Conservation (phyloP, 2,329 filamentous ascomycete genomes). For the Trichoderma sp. region DNA sequence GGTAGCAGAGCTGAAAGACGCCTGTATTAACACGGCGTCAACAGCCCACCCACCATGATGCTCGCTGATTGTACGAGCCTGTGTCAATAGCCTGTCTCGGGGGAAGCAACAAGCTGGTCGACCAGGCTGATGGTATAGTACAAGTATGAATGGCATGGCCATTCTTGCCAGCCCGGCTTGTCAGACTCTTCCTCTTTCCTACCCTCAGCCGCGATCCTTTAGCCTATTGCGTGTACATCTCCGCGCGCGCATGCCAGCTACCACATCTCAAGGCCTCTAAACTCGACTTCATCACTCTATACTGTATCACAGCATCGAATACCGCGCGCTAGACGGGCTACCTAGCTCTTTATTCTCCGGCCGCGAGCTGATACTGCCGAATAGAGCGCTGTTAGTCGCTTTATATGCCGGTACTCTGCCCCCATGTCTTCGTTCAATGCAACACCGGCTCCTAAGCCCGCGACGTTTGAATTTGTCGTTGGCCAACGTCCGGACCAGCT, state of each 20-base stretch:
- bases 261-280: not conserved
- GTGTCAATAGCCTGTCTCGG: not conserved
- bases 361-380: not conserved
- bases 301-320: not conserved
- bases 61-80: not conserved
- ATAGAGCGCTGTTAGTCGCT: not conserved
- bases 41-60: not conserved
- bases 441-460: not conserved
- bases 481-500: conserved; percentile 32
- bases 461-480: conserved; percentile 31
- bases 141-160: not conserved
- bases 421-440: not conserved
- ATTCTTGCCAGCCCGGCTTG: conserved; percentile 1
- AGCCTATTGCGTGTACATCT: not conserved
- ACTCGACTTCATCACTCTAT: not conserved
- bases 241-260: not conserved
- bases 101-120: not conserved
- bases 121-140: not conserved
- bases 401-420: not conserved
- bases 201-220: not conserved
- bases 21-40: not conserved
- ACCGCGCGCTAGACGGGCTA: not conserved
- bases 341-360: not conserved
- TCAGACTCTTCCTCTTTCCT: conserved; percentile 9
- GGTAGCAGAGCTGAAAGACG: conserved; percentile 11